Percentiles rank a stretch among this genome's conserved stretches.
Conservation (phyloP, 345 rosid genomes). For the Psidium guajava region DNA sequence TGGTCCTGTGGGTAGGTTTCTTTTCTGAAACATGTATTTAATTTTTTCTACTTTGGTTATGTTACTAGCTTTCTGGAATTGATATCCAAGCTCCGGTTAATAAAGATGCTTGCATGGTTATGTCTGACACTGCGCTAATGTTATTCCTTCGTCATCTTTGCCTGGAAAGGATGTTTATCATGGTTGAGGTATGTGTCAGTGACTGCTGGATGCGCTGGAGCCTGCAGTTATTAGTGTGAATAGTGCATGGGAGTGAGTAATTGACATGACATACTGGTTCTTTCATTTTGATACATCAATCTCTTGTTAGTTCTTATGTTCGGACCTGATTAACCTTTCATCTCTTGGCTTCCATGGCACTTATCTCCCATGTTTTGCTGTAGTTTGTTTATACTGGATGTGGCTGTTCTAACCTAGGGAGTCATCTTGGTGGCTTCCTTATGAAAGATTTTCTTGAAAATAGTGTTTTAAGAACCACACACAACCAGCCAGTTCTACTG, state of each 20-base stretch:
- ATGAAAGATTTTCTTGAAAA: background rate
- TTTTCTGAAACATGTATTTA: background rate
- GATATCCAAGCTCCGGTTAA: background rate
- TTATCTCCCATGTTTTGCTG: background rate
- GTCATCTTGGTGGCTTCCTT: background rate
- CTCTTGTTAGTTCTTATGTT: background rate
- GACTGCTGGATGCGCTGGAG: background rate
- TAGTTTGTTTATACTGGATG: background rate
- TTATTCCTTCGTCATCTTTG: background rate
- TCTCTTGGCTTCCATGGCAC: background rate
- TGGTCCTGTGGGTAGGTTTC: conserved; percentile 87
- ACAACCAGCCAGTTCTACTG: background rate
- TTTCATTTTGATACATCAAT: background rate
- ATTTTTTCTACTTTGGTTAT: background rate
- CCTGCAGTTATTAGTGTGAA: background rate
- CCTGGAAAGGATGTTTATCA: background rate
- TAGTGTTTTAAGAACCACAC: background rate
- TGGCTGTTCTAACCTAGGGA: background rate
- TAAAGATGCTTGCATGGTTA: background rate
- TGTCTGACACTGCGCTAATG: background rate
- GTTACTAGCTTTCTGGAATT: background rate
- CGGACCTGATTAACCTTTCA: background rate
- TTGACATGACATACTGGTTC: background rate
- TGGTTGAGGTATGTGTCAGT: background rate
- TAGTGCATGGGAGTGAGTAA: background rate